Conservation (phyloP, 2,329 filamentous ascomycete genomes). For the Scytalidium sp. region DNA sequence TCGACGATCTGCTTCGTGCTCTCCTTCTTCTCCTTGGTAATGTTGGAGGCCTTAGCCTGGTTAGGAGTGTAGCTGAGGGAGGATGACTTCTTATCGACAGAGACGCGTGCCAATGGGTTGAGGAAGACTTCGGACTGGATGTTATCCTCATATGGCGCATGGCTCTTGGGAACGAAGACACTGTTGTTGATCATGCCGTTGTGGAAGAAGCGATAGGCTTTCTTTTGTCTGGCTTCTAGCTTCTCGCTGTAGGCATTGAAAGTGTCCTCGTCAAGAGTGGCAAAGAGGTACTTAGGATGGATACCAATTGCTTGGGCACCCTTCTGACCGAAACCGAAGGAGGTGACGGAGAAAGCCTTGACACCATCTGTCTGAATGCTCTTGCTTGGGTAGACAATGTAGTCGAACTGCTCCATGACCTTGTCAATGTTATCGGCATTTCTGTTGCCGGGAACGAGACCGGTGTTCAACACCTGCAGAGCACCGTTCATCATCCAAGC, state of each 20-base stretch:
- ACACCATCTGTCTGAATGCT: slow-evolving; percentile 96
- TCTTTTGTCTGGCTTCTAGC: slow-evolving; percentile 94
- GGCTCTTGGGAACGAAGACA: slow-evolving; percentile 92
- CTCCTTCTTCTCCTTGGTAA: slow-evolving; percentile 56
- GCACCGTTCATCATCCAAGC: slow-evolving; percentile 99
- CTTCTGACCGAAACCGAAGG: slow-evolving; percentile 99
- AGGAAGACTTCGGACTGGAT: slow-evolving; percentile 87
- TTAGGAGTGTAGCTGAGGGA: slow-evolving; percentile 70
- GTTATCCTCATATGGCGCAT: slow-evolving; percentile 84
- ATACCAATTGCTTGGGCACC: slow-evolving; percentile 96
- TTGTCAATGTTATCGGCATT: slow-evolving; percentile 98
- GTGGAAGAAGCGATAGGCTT: slow-evolving; percentile 98
- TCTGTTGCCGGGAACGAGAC: slow-evolving; percentile 92
- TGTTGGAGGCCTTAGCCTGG: slow-evolving; percentile 56
- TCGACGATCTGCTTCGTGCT: slow-evolving; percentile 68
- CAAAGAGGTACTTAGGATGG: slow-evolving; percentile 93
- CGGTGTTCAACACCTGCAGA: slow-evolving; percentile 90
- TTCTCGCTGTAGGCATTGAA: slow-evolving; percentile 82
- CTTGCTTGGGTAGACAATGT: slow-evolving; percentile 94
- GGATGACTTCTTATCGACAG: slow-evolving; percentile 80
- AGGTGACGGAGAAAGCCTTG: slow-evolving; percentile 98
- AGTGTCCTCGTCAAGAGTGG: slow-evolving; percentile 82
- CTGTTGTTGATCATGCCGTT: slow-evolving; percentile 97
- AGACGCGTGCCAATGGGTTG: slow-evolving; percentile 87
- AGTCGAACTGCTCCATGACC: slow-evolving; percentile 95